Conservation (phyloP, 352 stramenopile genomes). For the Phytopythium chamaehyphon region DNA sequence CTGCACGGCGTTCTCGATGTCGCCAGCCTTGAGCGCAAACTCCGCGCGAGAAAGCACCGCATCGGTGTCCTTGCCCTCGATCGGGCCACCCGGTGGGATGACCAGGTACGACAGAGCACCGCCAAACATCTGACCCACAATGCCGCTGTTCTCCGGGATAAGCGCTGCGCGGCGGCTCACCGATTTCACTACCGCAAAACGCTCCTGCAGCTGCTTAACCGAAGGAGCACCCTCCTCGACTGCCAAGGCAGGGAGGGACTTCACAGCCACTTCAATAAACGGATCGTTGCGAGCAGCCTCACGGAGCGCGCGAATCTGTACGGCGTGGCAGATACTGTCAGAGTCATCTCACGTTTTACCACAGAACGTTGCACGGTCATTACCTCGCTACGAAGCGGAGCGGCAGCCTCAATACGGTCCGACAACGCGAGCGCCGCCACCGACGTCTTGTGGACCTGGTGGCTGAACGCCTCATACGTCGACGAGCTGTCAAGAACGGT, state of each 20-base stretch:
- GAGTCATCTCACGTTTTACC: not conserved
- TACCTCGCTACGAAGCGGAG: conserved; percentile 61
- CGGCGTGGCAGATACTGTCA: not conserved
- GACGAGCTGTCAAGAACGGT: conserved; percentile 66
- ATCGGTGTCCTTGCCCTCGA: conserved; percentile 68
- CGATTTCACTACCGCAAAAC: conserved; percentile 78
- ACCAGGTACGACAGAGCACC: conserved; percentile 66
- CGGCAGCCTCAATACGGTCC: conserved; percentile 74
- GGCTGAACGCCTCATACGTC: conserved; percentile 82
- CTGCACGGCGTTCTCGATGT: conserved; percentile 64
- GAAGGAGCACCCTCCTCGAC: conserved; percentile 68
- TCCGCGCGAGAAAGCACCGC: conserved; percentile 77
- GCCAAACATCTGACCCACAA: conserved; percentile 71
- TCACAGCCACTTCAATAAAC: conserved; percentile 66
- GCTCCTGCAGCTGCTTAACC: conserved; percentile 75
- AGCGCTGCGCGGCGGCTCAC: conserved; percentile 63
- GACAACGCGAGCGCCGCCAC: conserved; percentile 73
- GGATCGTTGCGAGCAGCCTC: conserved; percentile 68
- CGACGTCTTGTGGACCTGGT: conserved; percentile 81
- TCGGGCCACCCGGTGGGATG: conserved; percentile 71
- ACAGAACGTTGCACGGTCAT: not conserved
- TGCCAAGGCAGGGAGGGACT: conserved; percentile 53
- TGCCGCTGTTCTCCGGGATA: conserved; percentile 61
- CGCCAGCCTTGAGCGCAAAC: conserved; percentile 75
- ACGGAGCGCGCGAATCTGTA: conserved; percentile 56